Evolutionary conservation across 2,329 filamentous ascomycete species (phyloP).

Genomic region (Pseudogymnoascus sp.): DNA sequence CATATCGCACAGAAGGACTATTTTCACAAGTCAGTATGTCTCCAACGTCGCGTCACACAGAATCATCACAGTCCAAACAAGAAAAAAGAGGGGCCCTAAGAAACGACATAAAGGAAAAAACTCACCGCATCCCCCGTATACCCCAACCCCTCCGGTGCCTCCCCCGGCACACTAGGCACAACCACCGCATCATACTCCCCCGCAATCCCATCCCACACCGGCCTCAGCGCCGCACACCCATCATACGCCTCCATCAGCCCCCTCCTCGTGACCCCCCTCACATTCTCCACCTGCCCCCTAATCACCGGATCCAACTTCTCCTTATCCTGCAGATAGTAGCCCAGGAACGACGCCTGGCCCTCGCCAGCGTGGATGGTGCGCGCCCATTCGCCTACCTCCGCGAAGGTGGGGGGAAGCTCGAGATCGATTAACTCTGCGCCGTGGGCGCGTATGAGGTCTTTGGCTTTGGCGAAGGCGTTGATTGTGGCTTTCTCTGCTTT

Average conservation of each 20-base stretch:
- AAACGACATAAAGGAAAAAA: background rate
- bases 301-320: constrained; percentile 39
- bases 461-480: constrained; percentile 35
- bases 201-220: constrained; percentile 45
- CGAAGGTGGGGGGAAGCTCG: constrained; percentile 41
- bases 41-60: too few species aligned
- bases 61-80: too few species aligned
- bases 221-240: constrained; percentile 42
- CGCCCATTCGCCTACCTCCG: constrained; percentile 44
- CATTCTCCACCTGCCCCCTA: constrained; percentile 43
- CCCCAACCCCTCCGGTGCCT: constrained; percentile 46
- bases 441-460: constrained; percentile 32
- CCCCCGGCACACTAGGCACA: constrained; percentile 49
- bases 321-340: constrained; percentile 42
- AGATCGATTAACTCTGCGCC: constrained; percentile 51
- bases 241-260: constrained; percentile 48
- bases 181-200: constrained; percentile 46
- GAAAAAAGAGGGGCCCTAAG: background rate
- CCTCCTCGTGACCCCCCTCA: constrained; percentile 33
- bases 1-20: constrained; percentile 25
- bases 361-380: constrained; percentile 42
- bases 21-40: background rate
- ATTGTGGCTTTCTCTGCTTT: constrained; percentile 37
- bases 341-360: constrained; percentile 43
- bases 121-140: constrained; percentile 47